Base-by-base conservation (phyloP, 495 filamentous ascomycete species). In the Daldinia childiae region DNA sequence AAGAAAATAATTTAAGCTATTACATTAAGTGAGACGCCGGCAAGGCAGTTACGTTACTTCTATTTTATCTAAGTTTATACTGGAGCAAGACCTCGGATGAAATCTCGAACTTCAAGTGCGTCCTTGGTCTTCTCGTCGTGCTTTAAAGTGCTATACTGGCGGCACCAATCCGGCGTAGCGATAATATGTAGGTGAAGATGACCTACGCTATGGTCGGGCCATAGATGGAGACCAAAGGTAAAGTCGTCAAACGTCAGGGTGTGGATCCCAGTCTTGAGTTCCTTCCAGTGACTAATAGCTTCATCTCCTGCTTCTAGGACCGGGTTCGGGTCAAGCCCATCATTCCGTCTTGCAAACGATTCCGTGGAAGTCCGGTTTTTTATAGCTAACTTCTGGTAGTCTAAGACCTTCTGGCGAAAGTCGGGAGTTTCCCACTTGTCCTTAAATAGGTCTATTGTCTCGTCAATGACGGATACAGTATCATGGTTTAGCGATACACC, bases 171-270 rank as follows among this genome's bases (percentile, higher is more conserved):
- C 1, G 65, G 58, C 12, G 56, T 71, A 0, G 78, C 76, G 26
- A 78, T 68, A 12, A 80, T 74, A 50, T 80, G 78, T 64, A 80
- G 52, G 62, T 80, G 78, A 36, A 80, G 50, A 68, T 80, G 78
- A 9, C 72, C 72, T 11, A 80, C 59, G 27, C 68, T 73, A 14
- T 75, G 66, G 6, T 75, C 71, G 1, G 77, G 77, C 48, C 56
- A 76, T 1, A 77, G 63, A 41, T 80, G 78, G 6, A 80, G 73
- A 1, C 71, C 78, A 45, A 72, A 77, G 15, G 71, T 51, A 41
- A 80, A 80, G 60, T 80, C 77, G 2, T 75, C 54, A 5, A 50
- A 24, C 1, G 32, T 39, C 2, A 79, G 51, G 8, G 34, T 9
- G 24, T 58, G 0, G 24, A 58, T 50, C 30, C 12, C 29, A 24